Evolutionary conservation across 1,284 basidiomycete species (phyloP), one percentile per base, ranked within the genome.

Genomic region (Schizophyllum amplum): DNA sequence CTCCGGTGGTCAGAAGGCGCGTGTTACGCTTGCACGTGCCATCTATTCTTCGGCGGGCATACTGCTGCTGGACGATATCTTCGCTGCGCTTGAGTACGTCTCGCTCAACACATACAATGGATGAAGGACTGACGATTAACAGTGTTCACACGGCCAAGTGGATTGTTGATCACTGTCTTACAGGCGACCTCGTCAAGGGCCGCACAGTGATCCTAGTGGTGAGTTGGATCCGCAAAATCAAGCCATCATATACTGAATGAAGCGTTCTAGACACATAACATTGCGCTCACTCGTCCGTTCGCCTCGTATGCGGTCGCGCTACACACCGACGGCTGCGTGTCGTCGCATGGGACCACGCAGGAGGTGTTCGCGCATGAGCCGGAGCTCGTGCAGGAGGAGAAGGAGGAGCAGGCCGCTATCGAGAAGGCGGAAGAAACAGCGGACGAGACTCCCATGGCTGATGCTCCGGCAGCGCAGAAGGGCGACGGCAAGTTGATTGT

Each of bases 1-100:
- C 54, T 60, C 81, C 49, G 87, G 87, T 51, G 88, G 88, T 5
- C 88, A 90, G 64, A 89, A 90, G 64, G 83, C 83, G 22, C 72
- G 83, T 13, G 72, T 85, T 53, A 82, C 82, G 0, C 70, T 87
- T 1, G 84, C 84, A 0, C 72, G 84, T 21, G 82, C 83, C 0
- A 74, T 86, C 2, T 86, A 86, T 67, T 78, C 78, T 23, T 67
- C 66, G 25, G 76, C 82, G 0, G 71, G 75, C 15, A 75, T 83
- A 49, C 60, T 86, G 4, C 70, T 87, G 0, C 70, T 79, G 47
- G 76, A 77, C 64, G 83, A 86, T 66, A 78, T 76, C 1, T 66
- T 76, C 3, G 73, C 75, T 5, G 75, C 74, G 4, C 66, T 77
- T 0, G 75, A 75, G 60, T 61, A 21, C 27, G 58, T 57, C 25